Evolutionary conservation across 495 filamentous ascomycete genomes (phyloP), one percentile per base, ranked within the genome.

Genomic region (Aspergillus egyptiacus): DNA sequence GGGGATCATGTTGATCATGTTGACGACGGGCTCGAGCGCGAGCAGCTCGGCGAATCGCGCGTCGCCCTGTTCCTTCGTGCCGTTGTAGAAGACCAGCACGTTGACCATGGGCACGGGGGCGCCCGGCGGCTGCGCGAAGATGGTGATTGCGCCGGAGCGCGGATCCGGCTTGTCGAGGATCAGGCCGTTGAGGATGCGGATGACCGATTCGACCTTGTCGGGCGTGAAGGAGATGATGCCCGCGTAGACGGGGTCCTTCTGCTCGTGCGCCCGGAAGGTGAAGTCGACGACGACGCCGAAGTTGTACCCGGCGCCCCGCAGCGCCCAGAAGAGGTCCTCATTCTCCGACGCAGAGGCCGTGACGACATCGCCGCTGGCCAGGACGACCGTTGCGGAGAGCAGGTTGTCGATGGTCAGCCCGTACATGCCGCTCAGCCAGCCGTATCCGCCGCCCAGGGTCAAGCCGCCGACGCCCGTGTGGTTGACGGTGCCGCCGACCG

Each of bases 381-480:
- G 59, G 3, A 78, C 72, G 8, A 79, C 58, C 6, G 64, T 50
- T 9, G 59, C 63, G 9, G 54, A 53, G 15, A 79, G 39, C 3
- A 79, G 67, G 48, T 67, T 70, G 58, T 79, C 76, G 47, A 76
- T 64, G 0, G 60, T 64, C 2, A 77, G 60, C 10, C 76, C 77
- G 46, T 73, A 55, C 14, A 51, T 48, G 1, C 69, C 68, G n/a
- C 56, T 61, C 6, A 80, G 62, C 48, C 62, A 70, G 8, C 77
- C 77, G 47, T 75, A 73, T 3, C 78, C 77, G 3, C 77, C 77
- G 14, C 76, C 74, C 0, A 81, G 63, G 2, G 73, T 75, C 28
- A 77, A 43, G 1, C 78, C 78, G 10, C 71, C 76, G 15, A 80
- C 69, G 15, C 79, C 76, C n/a, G 70, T 76, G 44, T 76, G 65